phyloP scores from a whole-genome alignment of 2,329 filamentous ascomycete species.

The Colletotrichum coccodes region DNA sequence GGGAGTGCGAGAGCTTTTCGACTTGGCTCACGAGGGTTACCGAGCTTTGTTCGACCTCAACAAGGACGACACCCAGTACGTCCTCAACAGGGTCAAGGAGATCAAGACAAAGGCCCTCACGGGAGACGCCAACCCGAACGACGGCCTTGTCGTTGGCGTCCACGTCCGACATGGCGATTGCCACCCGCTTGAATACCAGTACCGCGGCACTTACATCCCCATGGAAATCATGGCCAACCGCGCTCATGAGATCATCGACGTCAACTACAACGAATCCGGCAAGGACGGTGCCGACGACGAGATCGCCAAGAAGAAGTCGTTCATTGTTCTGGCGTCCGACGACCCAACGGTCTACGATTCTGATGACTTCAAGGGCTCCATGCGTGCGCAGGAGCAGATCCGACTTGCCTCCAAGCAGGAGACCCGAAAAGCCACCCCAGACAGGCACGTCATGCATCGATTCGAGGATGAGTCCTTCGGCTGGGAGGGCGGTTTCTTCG shows the following conservation, averaged over 20 bases:
- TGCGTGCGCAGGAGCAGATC: conserved; percentile 80
- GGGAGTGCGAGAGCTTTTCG: conserved; percentile 70
- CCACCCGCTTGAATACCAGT: conserved; percentile 81
- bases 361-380: conserved; percentile 66
- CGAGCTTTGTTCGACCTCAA: conserved; percentile 78
- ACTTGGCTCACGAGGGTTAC: conserved; percentile 76
- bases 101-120: conserved; percentile 60
- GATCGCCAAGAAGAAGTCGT: conserved; percentile 50
- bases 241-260: conserved; percentile 65
- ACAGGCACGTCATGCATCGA: conserved; percentile 65
- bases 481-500: conserved; percentile 91
- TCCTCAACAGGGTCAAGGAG: conserved; percentile 65
- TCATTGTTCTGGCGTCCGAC: conserved; percentile 80
- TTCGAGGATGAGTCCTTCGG: conserved; percentile 82
- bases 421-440: conserved; percentile 50
- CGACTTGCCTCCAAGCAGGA: conserved; percentile 74
- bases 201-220: conserved; percentile 81
- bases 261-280: conserved; percentile 54
- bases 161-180: conserved; percentile 85
- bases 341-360: conserved; percentile 80
- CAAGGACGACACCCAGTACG: conserved; percentile 72
- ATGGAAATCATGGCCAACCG: conserved; percentile 72
- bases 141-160: conserved; percentile 71
- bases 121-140: conserved; percentile 54
- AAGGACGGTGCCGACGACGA: conserved; percentile 45